A percentile compares a stretch with the other conserved stretches of the same genome.
These are phyloP conservation scores for Arabidopsis arenosa DNA, from an alignment of 345 rosid genomes.

Conservation along the genomic window DNA sequence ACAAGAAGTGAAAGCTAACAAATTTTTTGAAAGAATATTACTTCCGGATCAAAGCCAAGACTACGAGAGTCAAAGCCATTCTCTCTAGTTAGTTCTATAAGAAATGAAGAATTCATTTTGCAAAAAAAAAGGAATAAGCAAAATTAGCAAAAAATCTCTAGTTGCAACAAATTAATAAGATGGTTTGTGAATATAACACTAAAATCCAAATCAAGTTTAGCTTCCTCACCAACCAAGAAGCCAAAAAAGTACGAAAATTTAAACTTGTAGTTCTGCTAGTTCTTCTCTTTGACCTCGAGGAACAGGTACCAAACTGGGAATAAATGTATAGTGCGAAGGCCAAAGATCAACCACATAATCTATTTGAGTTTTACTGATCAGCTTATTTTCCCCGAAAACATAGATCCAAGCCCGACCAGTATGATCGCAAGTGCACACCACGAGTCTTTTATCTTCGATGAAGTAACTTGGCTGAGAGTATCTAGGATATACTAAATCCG, in stretches of 20 bases:
- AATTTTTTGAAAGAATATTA: not conserved
- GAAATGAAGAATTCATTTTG: not conserved
- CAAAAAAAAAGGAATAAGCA: not conserved
- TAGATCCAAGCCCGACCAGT: constrained; percentile 4
- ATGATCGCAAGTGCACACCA: not conserved
- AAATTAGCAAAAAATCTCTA: not conserved
- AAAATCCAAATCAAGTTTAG: not conserved
- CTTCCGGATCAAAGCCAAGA: not conserved
- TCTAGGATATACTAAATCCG: not conserved
- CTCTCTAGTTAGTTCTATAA: not conserved
- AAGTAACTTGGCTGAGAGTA: constrained; percentile 1
- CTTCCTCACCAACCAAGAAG: not conserved
- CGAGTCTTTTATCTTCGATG: not conserved
- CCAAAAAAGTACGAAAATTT: not conserved
- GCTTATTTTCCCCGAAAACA: not conserved
- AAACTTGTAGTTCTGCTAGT: not conserved
- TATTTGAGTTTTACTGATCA: not conserved
- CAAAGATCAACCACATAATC: not conserved
- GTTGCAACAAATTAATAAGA: not conserved
- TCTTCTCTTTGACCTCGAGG: not conserved
- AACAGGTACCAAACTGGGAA: constrained; percentile 2
- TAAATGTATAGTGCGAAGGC: not conserved
- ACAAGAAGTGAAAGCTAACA: not conserved
- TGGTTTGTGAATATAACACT: not conserved
- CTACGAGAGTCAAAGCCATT: not conserved